These are phyloP conservation scores for Neurospora discreta DNA, from an alignment of 495 filamentous ascomycete genomes.

Conservation along the genomic window DNA sequence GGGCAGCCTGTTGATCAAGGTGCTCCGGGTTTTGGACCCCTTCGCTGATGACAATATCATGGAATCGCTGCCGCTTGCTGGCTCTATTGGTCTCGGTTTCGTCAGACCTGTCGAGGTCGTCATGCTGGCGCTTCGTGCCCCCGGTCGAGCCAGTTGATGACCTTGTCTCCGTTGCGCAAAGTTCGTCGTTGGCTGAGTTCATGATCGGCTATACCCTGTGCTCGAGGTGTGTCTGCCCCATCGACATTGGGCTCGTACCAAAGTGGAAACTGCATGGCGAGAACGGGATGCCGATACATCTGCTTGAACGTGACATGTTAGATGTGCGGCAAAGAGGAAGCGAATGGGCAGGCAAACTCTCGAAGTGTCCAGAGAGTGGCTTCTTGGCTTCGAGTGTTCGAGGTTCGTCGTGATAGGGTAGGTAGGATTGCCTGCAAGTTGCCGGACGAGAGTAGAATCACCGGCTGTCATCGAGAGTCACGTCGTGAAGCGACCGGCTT, in stretches of 20 bases:
- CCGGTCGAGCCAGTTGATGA: not conserved
- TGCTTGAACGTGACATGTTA: not conserved
- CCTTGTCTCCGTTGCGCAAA: not conserved
- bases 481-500: not conserved
- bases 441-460: not conserved
- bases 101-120: not conserved
- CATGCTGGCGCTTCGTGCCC: not conserved
- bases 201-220: not conserved
- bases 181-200: not conserved
- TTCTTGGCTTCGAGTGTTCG: not conserved
- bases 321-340: not conserved
- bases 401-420: not conserved
- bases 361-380: accelerated
- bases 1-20: not conserved
- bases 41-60: not conserved
- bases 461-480: not conserved
- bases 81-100: not conserved
- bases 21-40: not conserved
- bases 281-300: not conserved
- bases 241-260: not conserved
- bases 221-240: not conserved
- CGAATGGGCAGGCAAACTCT: accelerated
- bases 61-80: not conserved
- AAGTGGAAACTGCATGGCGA: not conserved
- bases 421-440: not conserved